Evolutionary conservation across 2,329 filamentous ascomycete species (phyloP).

Genomic region (Salinomyces thailandicus): DNA sequence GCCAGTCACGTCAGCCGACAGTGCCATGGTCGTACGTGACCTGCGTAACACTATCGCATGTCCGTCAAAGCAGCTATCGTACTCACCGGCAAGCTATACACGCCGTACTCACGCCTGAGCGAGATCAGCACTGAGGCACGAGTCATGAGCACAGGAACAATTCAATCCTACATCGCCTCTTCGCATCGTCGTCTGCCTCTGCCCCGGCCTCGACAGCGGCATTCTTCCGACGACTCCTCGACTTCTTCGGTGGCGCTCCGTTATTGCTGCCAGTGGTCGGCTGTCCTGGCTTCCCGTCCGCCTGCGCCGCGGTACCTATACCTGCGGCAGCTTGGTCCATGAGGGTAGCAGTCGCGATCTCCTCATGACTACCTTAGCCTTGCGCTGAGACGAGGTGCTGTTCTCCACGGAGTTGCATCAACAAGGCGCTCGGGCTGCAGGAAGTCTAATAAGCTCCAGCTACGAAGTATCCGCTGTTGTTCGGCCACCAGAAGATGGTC

Average conservation of each 20-base stretch:
- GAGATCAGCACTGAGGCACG: conserved; percentile 1
- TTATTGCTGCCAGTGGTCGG: neutral
- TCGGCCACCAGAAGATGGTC: no score
- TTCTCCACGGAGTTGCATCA: neutral
- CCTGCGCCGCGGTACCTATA: neutral
- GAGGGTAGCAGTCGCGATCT: no score
- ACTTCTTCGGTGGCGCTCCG: neutral
- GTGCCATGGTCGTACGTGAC: neutral
- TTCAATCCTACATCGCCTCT: conserved; percentile 1
- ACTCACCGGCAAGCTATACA: conserved; percentile 21
- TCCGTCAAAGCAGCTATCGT: neutral
- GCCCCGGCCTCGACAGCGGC: neutral
- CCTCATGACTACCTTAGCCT: no score
- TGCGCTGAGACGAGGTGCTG: neutral
- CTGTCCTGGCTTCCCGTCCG: neutral
- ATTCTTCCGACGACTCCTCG: conserved; percentile 1
- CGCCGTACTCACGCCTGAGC: conserved; percentile 20
- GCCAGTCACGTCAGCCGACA: conserved; percentile 6
- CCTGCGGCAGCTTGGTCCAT: neutral
- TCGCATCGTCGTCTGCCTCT: conserved; percentile 3
- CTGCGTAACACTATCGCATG: no score
- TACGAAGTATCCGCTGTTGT: no score
- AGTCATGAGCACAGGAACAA: neutral
- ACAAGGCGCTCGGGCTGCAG: no score
- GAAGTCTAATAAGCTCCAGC: no score